phyloP scores from a whole-genome alignment of 768 basidiomycete genomes.

The Chalciporus chontae region DNA sequence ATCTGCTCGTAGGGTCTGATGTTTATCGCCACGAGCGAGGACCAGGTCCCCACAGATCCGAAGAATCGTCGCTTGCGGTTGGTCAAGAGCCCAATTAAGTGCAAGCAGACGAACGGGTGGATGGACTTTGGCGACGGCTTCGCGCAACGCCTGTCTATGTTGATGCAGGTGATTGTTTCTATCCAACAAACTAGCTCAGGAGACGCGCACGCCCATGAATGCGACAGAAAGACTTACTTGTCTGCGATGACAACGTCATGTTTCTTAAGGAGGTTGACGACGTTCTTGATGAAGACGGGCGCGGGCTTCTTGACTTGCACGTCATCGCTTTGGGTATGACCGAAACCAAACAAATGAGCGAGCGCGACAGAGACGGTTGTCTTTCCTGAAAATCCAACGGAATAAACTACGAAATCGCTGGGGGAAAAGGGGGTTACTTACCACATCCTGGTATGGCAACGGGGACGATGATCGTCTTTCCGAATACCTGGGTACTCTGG shows the following conservation, averaged over 20 bases:
- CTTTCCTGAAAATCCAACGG: constrained; percentile 57
- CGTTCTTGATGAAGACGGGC: constrained; percentile 68
- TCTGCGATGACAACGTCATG: constrained; percentile 89
- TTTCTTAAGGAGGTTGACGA: constrained; percentile 52
- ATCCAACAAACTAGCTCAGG: constrained; percentile 10
- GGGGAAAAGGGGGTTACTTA: constrained; percentile 32
- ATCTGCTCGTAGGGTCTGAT: constrained; percentile 76
- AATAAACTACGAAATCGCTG: background rate
- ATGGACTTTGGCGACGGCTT: constrained; percentile 39
- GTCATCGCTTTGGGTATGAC: constrained; percentile 93
- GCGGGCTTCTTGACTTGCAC: constrained; percentile 73
- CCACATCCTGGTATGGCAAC: constrained; percentile 93
- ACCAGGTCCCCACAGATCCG: constrained; percentile 79
- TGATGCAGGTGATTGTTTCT: constrained; percentile 87
- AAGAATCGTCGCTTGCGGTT: constrained; percentile 59
- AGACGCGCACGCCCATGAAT: background rate
- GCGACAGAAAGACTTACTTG: constrained; percentile 50
- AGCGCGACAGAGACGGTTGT: constrained; percentile 82
- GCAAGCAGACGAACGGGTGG: constrained; percentile 75
- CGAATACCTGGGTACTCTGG: constrained; percentile 32
- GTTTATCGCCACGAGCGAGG: constrained; percentile 70
- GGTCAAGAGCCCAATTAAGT: constrained; percentile 68
- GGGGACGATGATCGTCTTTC: constrained; percentile 83
- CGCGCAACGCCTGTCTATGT: constrained; percentile 72
- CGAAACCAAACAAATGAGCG: constrained; percentile 75